Base-by-base conservation (phyloP, 2,329 filamentous ascomycete species). In the Fusarium euwallaceae region DNA sequence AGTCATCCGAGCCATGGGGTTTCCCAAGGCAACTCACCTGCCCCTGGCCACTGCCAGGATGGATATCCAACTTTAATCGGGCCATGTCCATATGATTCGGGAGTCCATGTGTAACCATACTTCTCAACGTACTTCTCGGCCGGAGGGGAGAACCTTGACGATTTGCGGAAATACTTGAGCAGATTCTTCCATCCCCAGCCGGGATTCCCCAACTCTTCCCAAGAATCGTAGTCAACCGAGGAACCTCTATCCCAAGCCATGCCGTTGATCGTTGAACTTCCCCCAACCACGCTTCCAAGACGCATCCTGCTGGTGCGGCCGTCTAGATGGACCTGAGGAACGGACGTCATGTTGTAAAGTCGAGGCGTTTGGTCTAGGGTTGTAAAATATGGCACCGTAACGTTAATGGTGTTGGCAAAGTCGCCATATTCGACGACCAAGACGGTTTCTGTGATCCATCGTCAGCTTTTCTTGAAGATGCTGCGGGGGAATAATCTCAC, bases 111-210 rank as follows among this genome's bases (percentile, higher is more conserved):
- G 53, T 76, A 67, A 34, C 77, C 61, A 72, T 78, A 71, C 48
- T 72, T 59, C 36, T 75, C 70, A 12, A 79, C 76, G 4, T 74
- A 75, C 10, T 69, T 66, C 9, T 64, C 24, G 0, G 64, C 34
- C 2, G 77, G 77, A 11, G 77, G 73, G 5, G 48, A 60, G 24
- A 79, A 79, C 2, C 61, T 64, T 0, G 70, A 73, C 2, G 76
- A 78, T 66, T 75, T 76, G 64, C 74, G 65, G 61, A 79, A 55
- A 59, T 79, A 72, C 60, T 70, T 53, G 17, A 59, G 56, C 22
- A 27, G 72, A 39, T n/a, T 78, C 16, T 80, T 73, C 80, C 83
- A 85, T 2, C 80, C 80, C 84, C 84, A 85, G 0, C 81, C 78
- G 0, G 79, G 72, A 37, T 85, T 85, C 0, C 83, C 83, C 0